phyloP scores from a whole-genome alignment of 1,284 basidiomycete genomes.

The Leccinum solheimii region DNA sequence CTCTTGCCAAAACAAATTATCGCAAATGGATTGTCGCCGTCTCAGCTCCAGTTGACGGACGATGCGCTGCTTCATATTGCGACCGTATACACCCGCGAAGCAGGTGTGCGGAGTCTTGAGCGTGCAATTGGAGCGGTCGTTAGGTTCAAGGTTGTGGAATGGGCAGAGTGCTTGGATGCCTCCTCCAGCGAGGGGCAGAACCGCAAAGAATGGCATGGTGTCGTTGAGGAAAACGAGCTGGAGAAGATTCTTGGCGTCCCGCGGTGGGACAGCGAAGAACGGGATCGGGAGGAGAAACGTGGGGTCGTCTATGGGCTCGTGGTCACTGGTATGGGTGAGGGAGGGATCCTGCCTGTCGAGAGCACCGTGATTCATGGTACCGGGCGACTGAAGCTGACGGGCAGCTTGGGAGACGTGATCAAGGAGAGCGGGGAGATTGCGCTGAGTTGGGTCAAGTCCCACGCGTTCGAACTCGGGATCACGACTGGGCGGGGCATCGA shows the following conservation, averaged over 20 bases:
- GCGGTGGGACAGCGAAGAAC: constrained; percentile 79
- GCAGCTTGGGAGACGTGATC: constrained; percentile 83
- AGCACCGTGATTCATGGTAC: constrained; percentile 71
- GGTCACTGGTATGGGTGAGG: constrained; percentile 86
- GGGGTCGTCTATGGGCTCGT: constrained; percentile 87
- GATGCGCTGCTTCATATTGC: constrained; percentile 71
- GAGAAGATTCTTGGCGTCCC: constrained; percentile 84
- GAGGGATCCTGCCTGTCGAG: constrained; percentile 84
- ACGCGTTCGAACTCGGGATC: constrained; percentile 81
- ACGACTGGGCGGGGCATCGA: constrained; percentile 58
- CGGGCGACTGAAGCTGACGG: constrained; percentile 75
- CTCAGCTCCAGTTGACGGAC: constrained; percentile 62
- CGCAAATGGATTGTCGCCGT: constrained; percentile 63
- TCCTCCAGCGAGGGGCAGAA: constrained; percentile 13
- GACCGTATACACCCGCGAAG: constrained; percentile 82
- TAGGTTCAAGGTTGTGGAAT: constrained; percentile 87
- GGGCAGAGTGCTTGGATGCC: constrained; percentile 70
- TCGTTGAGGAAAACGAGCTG: constrained; percentile 73
- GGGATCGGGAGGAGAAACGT: constrained; percentile 64
- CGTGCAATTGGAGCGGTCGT: constrained; percentile 85
- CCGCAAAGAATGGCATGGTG: constrained; percentile 53
- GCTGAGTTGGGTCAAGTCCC: constrained; percentile 83
- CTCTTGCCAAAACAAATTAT: constrained; percentile 82
- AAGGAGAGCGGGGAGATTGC: constrained; percentile 89
- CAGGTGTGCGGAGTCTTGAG: constrained; percentile 90